A percentile compares a stretch with the other conserved stretches of the same genome.
Conservation (phyloP, 108 stramenopile species). For the Asterionellopsis glacialis region DNA sequence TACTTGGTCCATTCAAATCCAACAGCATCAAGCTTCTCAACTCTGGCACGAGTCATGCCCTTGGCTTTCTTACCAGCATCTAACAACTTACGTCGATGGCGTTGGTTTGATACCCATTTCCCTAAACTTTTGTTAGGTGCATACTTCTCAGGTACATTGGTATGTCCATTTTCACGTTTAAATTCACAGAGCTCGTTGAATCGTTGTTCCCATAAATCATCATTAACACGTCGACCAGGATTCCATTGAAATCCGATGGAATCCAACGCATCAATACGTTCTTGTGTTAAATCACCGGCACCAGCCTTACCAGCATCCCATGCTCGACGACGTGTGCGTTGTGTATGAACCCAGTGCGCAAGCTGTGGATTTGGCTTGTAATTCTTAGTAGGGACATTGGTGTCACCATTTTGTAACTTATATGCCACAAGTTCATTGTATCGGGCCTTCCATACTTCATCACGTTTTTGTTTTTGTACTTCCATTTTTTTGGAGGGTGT, state of each 20-base stretch:
- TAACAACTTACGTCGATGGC: neutral
- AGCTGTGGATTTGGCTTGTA: neutral
- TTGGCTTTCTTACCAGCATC: slow-evolving; percentile 4
- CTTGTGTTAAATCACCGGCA: slow-evolving; percentile 1
- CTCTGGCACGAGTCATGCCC: slow-evolving; percentile 1
- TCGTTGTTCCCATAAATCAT: neutral
- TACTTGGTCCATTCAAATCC: slow-evolving; percentile 2
- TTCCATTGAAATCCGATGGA: slow-evolving; percentile 6
- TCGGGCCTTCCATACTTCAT: slow-evolving; percentile 3
- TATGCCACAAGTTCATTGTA: slow-evolving; percentile 1
- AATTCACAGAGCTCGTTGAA: neutral
- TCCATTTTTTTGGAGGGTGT: too few relatives aligned
- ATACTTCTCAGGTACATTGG: slow-evolving; percentile 6
- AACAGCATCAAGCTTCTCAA: slow-evolving; percentile 8
- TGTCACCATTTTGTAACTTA: slow-evolving; percentile 2
- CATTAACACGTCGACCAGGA: neutral
- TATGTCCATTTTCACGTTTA: slow-evolving; percentile 1
- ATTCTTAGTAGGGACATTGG: neutral
- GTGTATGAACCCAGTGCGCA: neutral
- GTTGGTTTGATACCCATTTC: slow-evolving; percentile 6
- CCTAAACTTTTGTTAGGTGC: neutral
- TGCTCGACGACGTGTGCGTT: neutral
- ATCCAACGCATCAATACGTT: slow-evolving; percentile 3
- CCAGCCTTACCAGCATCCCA: neutral
- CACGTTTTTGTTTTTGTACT: neutral